Evolutionary conservation across 2,329 filamentous ascomycete genomes (phyloP).

Genomic region (Nothopassalora personata): DNA sequence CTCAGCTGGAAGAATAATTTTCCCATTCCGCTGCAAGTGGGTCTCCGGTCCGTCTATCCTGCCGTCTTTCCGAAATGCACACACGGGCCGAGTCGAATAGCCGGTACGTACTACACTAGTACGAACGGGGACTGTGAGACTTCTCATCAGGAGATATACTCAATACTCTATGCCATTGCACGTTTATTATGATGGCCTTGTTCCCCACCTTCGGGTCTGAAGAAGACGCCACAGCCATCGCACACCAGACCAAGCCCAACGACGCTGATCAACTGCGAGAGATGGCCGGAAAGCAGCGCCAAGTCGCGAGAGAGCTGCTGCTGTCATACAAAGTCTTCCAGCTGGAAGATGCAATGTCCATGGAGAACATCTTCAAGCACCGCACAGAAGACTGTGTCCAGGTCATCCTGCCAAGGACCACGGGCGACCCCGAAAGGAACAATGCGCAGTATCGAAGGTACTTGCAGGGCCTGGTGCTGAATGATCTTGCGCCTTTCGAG

Average conservation of each 20-base stretch:
- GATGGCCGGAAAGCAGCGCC: not conserved
- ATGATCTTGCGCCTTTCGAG: slow-evolving; percentile 3
- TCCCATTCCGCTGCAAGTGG: too few relatives aligned
- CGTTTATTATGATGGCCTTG: too few relatives aligned
- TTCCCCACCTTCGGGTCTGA: too few relatives aligned
- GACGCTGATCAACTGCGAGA: not conserved
- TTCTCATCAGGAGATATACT: too few relatives aligned
- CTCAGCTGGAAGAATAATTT: not conserved
- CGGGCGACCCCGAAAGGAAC: slow-evolving; percentile 1
- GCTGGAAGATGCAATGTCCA: not conserved
- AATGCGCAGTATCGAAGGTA: slow-evolving; percentile 6
- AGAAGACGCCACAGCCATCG: not conserved
- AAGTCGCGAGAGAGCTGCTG: not conserved
- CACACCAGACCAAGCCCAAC: not conserved
- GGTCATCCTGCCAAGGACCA: not conserved
- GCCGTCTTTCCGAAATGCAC: too few relatives aligned
- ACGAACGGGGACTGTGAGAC: too few relatives aligned
- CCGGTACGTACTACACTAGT: too few relatives aligned
- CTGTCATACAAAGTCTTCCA: slow-evolving; percentile 1
- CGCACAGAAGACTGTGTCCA: slow-evolving; percentile 7
- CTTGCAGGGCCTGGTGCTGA: slow-evolving; percentile 1
- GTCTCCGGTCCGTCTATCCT: too few relatives aligned
- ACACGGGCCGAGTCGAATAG: too few relatives aligned
- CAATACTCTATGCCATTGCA: too few relatives aligned
- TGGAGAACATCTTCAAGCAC: slow-evolving; percentile 4